A percentile compares a stretch with the other conserved stretches of the same genome.
Evolutionary conservation across 2,329 filamentous ascomycete genomes (phyloP).

Genomic region (Pestalotiopsis fici): DNA sequence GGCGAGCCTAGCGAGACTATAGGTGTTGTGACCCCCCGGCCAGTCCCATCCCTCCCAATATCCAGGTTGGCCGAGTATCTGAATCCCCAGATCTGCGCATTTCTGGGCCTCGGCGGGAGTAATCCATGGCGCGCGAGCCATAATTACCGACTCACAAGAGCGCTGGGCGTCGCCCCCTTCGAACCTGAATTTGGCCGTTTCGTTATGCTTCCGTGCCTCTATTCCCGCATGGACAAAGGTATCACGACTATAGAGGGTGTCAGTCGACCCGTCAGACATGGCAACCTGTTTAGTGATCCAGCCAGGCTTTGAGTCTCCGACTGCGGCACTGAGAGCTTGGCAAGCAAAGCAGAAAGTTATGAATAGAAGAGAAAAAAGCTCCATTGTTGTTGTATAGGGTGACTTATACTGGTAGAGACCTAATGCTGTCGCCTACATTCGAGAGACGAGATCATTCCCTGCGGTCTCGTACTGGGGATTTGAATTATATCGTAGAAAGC

Average conservation of each 20-base stretch:
- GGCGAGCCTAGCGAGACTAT: background rate
- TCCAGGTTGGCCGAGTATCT: background rate
- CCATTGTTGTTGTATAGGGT: background rate
- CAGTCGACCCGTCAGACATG: constrained; percentile 3
- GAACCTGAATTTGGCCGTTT: background rate
- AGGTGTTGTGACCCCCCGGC: background rate
- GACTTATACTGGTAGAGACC: background rate
- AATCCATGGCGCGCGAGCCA: background rate
- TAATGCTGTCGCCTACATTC: background rate
- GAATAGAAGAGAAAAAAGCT: background rate
- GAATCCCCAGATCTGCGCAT: background rate
- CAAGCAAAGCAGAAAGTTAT: background rate
- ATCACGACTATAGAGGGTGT: constrained; percentile 1
- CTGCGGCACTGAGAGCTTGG: background rate
- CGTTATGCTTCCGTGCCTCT: background rate
- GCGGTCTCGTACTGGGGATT: no score
- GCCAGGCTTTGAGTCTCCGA: background rate
- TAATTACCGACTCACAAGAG: background rate
- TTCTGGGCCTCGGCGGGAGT: background rate
- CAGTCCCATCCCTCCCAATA: background rate
- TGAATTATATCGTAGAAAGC: no score
- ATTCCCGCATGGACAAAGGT: background rate
- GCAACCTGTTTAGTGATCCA: constrained; percentile 1
- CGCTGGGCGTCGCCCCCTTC: background rate
- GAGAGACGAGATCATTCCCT: no score